These are phyloP conservation scores for Suaeda aralocaspica DNA, from an alignment of 148 eudicot species.

Conservation along the genomic window DNA sequence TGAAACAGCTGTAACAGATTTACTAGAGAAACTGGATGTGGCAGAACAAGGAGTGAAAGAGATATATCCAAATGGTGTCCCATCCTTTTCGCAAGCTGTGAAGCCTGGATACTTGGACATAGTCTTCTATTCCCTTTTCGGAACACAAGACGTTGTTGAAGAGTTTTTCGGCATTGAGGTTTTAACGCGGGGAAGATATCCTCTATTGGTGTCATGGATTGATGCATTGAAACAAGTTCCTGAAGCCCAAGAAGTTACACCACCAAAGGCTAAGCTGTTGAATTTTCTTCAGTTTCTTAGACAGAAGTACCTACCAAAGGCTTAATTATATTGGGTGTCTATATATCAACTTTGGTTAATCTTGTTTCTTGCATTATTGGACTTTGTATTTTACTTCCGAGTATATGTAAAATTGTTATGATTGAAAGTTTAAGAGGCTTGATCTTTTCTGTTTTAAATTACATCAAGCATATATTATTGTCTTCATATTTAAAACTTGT, in stretches of 20 bases:
- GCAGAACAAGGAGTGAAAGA: conserved; percentile 29
- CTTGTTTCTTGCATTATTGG: too few relatives aligned
- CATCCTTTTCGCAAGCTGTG: conserved; percentile 6
- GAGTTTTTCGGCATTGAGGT: conserved; percentile 14
- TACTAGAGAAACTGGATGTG: conserved; percentile 18
- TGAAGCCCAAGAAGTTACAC: conserved; percentile 9
- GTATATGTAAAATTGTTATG: too few relatives aligned
- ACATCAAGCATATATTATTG: too few relatives aligned
- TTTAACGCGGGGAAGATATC: conserved; percentile 14
- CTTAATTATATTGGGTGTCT: conserved; percentile 1
- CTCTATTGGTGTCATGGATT: conserved; percentile 18
- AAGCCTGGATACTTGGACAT: conserved; percentile 31
- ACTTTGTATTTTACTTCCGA: too few relatives aligned
- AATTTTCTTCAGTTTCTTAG: neutral
- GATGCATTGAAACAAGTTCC: conserved; percentile 15
- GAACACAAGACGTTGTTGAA: conserved; percentile 4
- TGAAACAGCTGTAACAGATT: neutral
- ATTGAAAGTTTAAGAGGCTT: too few relatives aligned
- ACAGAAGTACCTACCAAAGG: conserved; percentile 1
- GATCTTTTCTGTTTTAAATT: too few relatives aligned
- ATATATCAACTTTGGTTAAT: too few relatives aligned
- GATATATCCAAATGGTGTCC: conserved; percentile 22
- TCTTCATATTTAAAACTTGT: too few relatives aligned
- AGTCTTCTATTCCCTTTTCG: conserved; percentile 16
- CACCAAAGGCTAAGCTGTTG: conserved; percentile 8